A percentile compares a stretch with the other conserved stretches of the same genome.
phyloP scores from a whole-genome alignment of 441 rosid genomes.

The Capsella rubella region DNA sequence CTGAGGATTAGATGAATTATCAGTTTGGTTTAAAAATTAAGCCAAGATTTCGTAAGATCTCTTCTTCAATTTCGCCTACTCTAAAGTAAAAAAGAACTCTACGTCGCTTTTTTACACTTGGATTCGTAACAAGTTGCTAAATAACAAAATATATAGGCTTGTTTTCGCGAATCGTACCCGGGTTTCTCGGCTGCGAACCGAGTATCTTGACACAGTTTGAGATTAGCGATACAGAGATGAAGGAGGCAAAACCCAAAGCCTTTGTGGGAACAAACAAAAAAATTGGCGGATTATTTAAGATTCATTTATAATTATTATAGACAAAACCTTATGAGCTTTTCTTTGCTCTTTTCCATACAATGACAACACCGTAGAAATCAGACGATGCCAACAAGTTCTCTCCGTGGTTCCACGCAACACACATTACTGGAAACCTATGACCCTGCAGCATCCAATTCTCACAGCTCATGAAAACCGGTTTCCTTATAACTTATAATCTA shows the following conservation, averaged over 20 bases:
- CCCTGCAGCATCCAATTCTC: constrained; percentile 61
- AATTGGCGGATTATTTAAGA: constrained; percentile 4
- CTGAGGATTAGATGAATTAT: too few species aligned
- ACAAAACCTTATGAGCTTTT: constrained; percentile 46
- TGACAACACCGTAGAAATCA: constrained; percentile 88
- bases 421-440: constrained; percentile 89
- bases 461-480: constrained; percentile 32
- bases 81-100: too few species aligned
- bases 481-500: background rate
- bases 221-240: constrained; percentile 23
- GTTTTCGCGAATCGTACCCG: too few species aligned
- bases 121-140: too few species aligned
- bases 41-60: too few species aligned
- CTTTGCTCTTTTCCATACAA: constrained; percentile 96
- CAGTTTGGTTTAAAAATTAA: too few species aligned
- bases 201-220: constrained; percentile 16
- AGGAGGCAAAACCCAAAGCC: background rate
- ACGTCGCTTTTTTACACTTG: too few species aligned
- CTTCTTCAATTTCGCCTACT: too few species aligned
- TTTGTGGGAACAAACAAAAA: background rate
- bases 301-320: constrained; percentile 11
- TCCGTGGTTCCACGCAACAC: constrained; percentile 96
- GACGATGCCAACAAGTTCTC: constrained; percentile 94
- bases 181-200: too few species aligned
- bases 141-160: too few species aligned